Base-by-base conservation (phyloP, 2,329 filamentous ascomycete species). In the Esteya vermicola region DNA sequence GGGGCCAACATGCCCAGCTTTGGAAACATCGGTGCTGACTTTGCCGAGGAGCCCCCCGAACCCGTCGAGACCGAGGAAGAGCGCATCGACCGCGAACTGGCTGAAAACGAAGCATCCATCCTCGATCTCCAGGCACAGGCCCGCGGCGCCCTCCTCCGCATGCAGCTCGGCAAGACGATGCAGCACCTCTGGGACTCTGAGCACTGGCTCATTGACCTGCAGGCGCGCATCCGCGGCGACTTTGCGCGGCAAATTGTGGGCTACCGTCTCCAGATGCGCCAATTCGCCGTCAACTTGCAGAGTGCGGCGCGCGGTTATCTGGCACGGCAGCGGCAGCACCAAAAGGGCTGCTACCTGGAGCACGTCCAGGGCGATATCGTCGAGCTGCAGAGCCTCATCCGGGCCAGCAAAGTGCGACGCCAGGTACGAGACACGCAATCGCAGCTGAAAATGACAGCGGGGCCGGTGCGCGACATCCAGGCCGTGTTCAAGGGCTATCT, bases 1-100 rank as follows among this genome's bases (percentile, higher is more conserved):
- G 93, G 93, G 40, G 75, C 89, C 47, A 93, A 75, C 53, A 95
- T 98, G 86, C 91, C 91, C 30, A 94, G 85, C 63, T 98, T 98
- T 63, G 86, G 86, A 41, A 93, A 88, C 44, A 96, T 98, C 83
- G 81, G 88, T 38, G 89, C 86, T 47, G 89, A 91, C 54, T 95
- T 98, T 65, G 86, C 85, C 28, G 81, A 89, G 6, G 85, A 93
- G 52, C 76, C 55, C 5, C 82, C 81, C 0, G 80, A 86, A 51
- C 81, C 81, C 0, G 77, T 82, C 54, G 91, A 96, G 54, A 86
- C 84, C 0, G 89, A 96, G 50, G 84, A 96, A 52, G 86, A 96
- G 51, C 71, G 86, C 33, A 80, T 91, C 41, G 75, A 88, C 36
- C 72, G 86, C 40, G 85, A 94, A 55, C 61, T 98, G 4, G 70